Conservation (phyloP, 345 rosid species). For the Durio zibethinus region DNA sequence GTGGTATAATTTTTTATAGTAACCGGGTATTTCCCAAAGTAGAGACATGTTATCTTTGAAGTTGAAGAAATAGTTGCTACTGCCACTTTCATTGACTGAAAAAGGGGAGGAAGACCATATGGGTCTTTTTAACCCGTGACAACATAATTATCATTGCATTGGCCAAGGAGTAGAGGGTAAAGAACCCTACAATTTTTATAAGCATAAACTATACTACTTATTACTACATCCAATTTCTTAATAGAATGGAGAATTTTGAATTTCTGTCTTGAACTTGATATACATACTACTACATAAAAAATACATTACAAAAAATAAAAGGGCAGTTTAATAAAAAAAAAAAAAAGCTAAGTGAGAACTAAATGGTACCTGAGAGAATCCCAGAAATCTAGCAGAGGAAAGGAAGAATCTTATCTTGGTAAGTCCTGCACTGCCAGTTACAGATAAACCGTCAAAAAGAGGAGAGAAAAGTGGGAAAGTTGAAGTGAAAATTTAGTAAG, state of each 20-base stretch:
- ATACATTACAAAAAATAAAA: not conserved
- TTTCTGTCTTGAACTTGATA: not conserved
- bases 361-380: conserved; percentile 35
- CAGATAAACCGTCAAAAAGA: conserved; percentile 1
- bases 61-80: conserved; percentile 17
- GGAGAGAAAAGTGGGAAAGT: not conserved
- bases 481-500: conserved; percentile 10
- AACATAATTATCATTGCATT: not conserved
- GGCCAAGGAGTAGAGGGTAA: not conserved
- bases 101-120: not conserved
- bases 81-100: conserved; percentile 15
- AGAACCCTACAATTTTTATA: not conserved
- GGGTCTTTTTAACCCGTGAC: not conserved
- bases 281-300: not conserved
- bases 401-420: conserved; percentile 19
- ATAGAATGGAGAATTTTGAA: not conserved
- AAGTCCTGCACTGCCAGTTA: conserved; percentile 16
- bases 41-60: conserved; percentile 1
- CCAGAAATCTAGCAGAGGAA: conserved; percentile 23
- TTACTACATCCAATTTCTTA: not conserved
- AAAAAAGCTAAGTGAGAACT: not conserved
- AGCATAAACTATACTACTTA: not conserved
- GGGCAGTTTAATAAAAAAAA: not conserved
- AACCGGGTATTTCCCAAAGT: not conserved
- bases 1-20: not conserved